These are phyloP conservation scores for Pythium aquatile DNA, from an alignment of 352 stramenopile species.

Conservation along the genomic window DNA sequence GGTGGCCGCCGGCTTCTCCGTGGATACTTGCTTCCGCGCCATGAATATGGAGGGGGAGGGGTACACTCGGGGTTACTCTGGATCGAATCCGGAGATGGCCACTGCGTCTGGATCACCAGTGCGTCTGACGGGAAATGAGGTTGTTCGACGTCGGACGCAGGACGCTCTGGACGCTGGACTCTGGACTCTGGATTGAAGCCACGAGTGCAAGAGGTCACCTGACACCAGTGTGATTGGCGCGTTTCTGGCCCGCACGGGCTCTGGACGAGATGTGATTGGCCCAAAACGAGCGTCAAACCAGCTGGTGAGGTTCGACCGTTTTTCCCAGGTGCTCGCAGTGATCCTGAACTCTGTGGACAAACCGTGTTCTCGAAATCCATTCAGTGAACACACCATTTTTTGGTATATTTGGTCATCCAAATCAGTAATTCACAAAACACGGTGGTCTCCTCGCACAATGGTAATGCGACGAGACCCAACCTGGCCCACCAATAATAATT, in stretches of 20 bases:
- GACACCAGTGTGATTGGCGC: conserved; percentile 18
- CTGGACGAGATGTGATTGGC: conserved; percentile 14
- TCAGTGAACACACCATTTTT: too few relatives aligned
- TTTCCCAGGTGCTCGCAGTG: background rate
- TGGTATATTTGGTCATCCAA: too few relatives aligned
- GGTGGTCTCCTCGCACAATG: background rate
- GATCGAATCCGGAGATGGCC: conserved; percentile 5
- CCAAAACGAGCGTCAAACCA: conserved; percentile 3
- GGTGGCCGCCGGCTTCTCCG: conserved; percentile 13
- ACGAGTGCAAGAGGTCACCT: background rate
- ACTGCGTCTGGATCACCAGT: background rate
- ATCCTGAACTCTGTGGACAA: background rate
- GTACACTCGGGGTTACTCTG: background rate
- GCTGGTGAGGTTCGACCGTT: conserved; percentile 4
- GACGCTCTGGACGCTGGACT: background rate
- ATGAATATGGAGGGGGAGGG: conserved; percentile 1
- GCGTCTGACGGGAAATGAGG: conserved; percentile 1
- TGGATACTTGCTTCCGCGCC: conserved; percentile 22
- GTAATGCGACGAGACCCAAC: background rate
- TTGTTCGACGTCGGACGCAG: background rate
- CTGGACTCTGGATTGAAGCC: conserved; percentile 5
- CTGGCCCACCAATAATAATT: background rate
- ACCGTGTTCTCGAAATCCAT: conserved; percentile 1
- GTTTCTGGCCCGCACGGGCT: conserved; percentile 17
- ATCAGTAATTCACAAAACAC: background rate